A percentile compares a stretch with the other conserved stretches of the same genome.
These are phyloP conservation scores for Oenanthe sinensis DNA, from an alignment of 129 eudicot genomes.

Conservation along the genomic window DNA sequence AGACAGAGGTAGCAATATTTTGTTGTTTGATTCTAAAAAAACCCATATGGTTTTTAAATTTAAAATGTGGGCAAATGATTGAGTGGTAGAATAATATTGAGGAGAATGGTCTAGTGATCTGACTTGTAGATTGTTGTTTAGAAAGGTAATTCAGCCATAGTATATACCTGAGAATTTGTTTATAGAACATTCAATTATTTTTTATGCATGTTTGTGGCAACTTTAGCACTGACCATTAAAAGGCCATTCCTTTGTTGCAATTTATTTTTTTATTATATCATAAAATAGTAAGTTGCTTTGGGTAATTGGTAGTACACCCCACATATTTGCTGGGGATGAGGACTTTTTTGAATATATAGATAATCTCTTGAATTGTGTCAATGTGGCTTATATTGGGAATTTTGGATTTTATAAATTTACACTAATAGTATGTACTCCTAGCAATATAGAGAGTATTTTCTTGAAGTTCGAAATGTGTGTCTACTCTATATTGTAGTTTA, in stretches of 20 bases:
- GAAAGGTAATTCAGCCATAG: neutral
- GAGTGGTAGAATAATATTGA: neutral
- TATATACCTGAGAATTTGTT: neutral
- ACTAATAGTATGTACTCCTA: neutral
- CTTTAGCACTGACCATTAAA: neutral
- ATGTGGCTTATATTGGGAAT: neutral
- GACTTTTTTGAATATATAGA: neutral
- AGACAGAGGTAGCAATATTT: neutral
- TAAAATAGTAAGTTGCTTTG: neutral
- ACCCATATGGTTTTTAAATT: neutral
- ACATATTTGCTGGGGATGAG: neutral
- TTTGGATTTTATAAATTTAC: neutral
- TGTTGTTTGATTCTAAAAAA: neutral
- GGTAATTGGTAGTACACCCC: neutral
- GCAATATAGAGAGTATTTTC: neutral
- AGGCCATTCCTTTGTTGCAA: neutral
- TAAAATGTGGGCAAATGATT: neutral
- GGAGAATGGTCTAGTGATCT: neutral
- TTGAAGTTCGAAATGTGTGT: neutral
- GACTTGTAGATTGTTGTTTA: slow-evolving; percentile 3
- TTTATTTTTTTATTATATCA: neutral
- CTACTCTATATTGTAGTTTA: neutral
- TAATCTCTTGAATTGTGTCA: neutral
- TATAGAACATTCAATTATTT: neutral
- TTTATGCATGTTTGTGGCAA: neutral